Conservation (phyloP, 148 eudicot genomes). For the Rheum nobile region DNA sequence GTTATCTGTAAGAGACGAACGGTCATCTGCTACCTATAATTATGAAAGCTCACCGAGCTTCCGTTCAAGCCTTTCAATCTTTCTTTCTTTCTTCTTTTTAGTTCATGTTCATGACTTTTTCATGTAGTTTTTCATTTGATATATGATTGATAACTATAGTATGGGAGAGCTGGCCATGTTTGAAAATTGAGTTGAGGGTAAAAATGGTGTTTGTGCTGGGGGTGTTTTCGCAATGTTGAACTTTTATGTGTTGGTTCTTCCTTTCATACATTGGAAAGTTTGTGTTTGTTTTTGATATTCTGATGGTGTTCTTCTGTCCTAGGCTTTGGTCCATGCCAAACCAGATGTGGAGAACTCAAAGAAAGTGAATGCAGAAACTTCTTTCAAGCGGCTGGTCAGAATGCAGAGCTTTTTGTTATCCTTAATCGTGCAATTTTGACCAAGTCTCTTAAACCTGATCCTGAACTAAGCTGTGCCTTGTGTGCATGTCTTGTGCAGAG, state of each 20-base stretch:
- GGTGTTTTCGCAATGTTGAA: no score
- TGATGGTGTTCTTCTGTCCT: conserved; percentile 5
- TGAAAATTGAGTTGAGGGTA: no score
- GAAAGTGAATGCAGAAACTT: conserved; percentile 43
- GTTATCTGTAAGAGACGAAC: not conserved
- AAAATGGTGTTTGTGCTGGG: no score
- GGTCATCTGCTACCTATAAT: conserved; percentile 4
- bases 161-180: no score
- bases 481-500: not conserved
- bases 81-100: no score
- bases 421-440: not conserved
- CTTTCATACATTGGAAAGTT: not conserved
- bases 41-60: not conserved
- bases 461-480: not conserved
- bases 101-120: no score
- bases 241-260: no score
- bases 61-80: not conserved
- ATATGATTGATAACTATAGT: no score
- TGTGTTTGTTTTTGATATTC: not conserved
- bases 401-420: not conserved
- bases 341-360: conserved; percentile 47
- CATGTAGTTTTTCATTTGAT: no score
- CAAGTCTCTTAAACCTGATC: not conserved
- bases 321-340: conserved; percentile 91
- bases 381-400: conserved; percentile 81